Evolutionary conservation across 371 early-diverging fungal species (phyloP).

Genomic region (Mucor saturninus): DNA sequence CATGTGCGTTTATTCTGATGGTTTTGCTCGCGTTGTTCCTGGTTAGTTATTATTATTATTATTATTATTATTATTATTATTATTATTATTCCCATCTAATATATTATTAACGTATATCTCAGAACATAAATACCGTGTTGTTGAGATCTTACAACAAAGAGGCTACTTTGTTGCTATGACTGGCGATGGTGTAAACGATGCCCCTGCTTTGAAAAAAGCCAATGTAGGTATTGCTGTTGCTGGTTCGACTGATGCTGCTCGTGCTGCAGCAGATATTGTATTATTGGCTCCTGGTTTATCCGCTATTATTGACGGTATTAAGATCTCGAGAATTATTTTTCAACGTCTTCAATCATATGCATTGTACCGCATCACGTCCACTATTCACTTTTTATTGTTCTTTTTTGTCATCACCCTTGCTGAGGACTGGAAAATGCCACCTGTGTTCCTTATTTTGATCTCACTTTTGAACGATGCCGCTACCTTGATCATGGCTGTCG

Average conservation of each 20-base stretch:
- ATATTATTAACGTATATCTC: background rate
- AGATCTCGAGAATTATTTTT: constrained; percentile 86
- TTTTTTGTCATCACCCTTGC: constrained; percentile 88
- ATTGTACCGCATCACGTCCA: constrained; percentile 90
- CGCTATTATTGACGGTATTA: constrained; percentile 88
- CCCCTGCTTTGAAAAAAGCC: constrained; percentile 75
- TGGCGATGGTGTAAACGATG: constrained; percentile 92
- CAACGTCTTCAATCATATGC: constrained; percentile 92
- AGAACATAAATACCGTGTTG: constrained; percentile 69
- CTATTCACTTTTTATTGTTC: constrained; percentile 90
- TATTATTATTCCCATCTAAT: too few species aligned
- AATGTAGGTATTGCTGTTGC: constrained; percentile 75
- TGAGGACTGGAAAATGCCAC: constrained; percentile 83
- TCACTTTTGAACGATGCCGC: constrained; percentile 90
- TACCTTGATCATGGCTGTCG: constrained; percentile 90
- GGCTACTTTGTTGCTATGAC: constrained; percentile 69
- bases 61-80: too few species aligned
- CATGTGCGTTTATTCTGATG: constrained; percentile 71
- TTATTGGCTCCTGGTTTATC: constrained; percentile 86
- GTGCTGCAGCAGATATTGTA: constrained; percentile 94
- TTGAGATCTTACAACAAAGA: constrained; percentile 55
- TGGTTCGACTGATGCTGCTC: constrained; percentile 92
- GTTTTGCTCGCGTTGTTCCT: constrained; percentile 86
- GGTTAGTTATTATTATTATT: constrained; percentile 22
- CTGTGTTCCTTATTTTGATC: constrained; percentile 84